A percentile compares a stretch with the other conserved stretches of the same genome.
Evolutionary conservation across 2,329 filamentous ascomycete species (phyloP).

Genomic region (Basipetospora sp.): DNA sequence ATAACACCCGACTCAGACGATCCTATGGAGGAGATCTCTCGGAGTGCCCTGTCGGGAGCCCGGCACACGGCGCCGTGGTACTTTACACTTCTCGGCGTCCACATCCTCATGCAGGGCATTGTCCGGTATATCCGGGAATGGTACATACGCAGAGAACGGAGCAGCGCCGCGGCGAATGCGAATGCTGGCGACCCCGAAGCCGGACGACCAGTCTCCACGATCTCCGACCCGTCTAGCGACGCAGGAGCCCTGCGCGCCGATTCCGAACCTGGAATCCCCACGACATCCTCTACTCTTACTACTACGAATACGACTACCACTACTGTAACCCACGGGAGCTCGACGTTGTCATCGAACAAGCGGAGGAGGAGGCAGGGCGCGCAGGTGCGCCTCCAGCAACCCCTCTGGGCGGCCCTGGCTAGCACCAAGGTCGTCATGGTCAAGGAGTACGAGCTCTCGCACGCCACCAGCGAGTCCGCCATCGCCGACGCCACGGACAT

Average conservation of each 20-base stretch:
- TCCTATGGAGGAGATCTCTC: slow-evolving; percentile 26
- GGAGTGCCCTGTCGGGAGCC: slow-evolving; percentile 12
- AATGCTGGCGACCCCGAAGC: slow-evolving; percentile 47
- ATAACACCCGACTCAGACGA: slow-evolving; percentile 30
- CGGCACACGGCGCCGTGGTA: neutral
- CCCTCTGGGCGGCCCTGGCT: slow-evolving; percentile 83
- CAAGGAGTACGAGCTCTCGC: slow-evolving; percentile 76
- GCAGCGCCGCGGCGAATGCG: slow-evolving; percentile 29
- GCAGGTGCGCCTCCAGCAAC: slow-evolving; percentile 77
- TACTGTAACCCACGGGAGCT: slow-evolving; percentile 16
- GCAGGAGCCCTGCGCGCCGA: slow-evolving; percentile 10
- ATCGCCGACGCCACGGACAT: slow-evolving; percentile 63
- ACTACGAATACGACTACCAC: no score
- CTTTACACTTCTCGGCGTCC: slow-evolving; percentile 51
- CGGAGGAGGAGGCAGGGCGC: slow-evolving; percentile 84
- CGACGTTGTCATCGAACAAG: slow-evolving; percentile 48
- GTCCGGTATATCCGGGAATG: slow-evolving; percentile 56
- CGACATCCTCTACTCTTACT: slow-evolving; percentile 19
- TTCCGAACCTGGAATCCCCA: slow-evolving; percentile 11
- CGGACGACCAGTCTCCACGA: slow-evolving; percentile 30
- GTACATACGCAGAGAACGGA: slow-evolving; percentile 43
- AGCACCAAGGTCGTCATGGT: slow-evolving; percentile 94
- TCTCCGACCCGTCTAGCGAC: slow-evolving; percentile 10
- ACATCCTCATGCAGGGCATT: slow-evolving; percentile 60
- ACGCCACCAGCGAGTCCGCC: slow-evolving; percentile 56